Conservation (phyloP, 164 flowering plant species). For the Dillenia suffruticosa region DNA sequence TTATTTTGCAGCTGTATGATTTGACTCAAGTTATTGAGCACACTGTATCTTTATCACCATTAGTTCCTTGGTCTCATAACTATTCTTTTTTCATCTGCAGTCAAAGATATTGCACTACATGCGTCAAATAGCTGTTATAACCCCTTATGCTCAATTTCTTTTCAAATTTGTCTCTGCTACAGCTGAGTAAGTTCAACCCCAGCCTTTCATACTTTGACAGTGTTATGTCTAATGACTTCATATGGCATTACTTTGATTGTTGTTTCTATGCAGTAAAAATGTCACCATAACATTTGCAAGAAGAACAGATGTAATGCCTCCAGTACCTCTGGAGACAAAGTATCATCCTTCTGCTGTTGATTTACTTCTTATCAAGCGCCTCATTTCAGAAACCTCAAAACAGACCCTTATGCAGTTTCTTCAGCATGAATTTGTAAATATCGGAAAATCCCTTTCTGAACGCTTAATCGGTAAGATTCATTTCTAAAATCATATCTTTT, state of each 20-base stretch:
- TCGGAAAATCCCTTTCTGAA: conserved; percentile 77
- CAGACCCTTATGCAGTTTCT: conserved; percentile 87
- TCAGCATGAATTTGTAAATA: conserved; percentile 96
- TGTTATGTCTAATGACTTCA: no score
- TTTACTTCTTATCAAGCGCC: conserved; percentile 84
- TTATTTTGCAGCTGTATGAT: not conserved
- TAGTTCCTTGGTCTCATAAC: conserved; percentile 8
- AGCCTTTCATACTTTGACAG: not conserved
- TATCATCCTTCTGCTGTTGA: conserved; percentile 98
- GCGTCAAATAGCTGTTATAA: conserved; percentile 99
- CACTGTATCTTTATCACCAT: conserved; percentile 1
- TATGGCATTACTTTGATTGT: not conserved
- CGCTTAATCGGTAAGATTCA: conserved; percentile 70
- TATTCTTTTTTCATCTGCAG: conserved; percentile 37
- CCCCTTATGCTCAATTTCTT: conserved; percentile 94
- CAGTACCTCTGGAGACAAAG: conserved; percentile 92
- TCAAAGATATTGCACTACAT: conserved; percentile 96
- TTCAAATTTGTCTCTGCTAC: conserved; percentile 74
- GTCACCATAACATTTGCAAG: conserved; percentile 79
- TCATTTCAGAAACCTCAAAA: conserved; percentile 84
- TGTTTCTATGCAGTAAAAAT: conserved; percentile 61
- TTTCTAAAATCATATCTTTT: not conserved
- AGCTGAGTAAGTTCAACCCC: conserved; percentile 58
- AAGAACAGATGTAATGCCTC: conserved; percentile 96
- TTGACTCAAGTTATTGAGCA: not conserved